Evolutionary conservation across 257 asterid genomes (phyloP).

Genomic region (Plectranthus barbatus): DNA sequence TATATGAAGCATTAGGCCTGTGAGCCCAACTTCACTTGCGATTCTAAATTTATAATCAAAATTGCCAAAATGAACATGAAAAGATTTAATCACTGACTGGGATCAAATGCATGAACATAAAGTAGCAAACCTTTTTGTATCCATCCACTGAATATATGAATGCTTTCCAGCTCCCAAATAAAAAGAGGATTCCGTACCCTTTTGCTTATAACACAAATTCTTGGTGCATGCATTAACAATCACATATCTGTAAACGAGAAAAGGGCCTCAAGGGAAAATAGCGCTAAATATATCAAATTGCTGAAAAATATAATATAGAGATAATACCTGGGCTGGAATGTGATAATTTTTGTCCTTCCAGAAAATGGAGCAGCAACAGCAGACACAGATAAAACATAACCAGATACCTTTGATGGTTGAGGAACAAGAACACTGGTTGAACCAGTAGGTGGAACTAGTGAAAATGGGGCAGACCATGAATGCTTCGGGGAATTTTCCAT

Average conservation of each 20-base stretch:
- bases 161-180: constrained; percentile 61
- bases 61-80: constrained; percentile 6
- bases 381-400: constrained; percentile 71
- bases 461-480: constrained; percentile 79
- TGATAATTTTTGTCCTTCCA: constrained; percentile 77
- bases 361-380: constrained; percentile 83
- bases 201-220: constrained; percentile 78
- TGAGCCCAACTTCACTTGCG: constrained; percentile 3
- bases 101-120: constrained; percentile 5
- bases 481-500: constrained; percentile 35
- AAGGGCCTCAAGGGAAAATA: background rate
- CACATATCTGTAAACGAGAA: constrained; percentile 55
- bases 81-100: background rate
- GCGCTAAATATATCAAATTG: constrained; percentile 9
- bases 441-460: constrained; percentile 91
- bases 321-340: constrained; percentile 85
- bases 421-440: constrained; percentile 71
- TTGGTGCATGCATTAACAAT: constrained; percentile 89
- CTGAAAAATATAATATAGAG: constrained; percentile 5
- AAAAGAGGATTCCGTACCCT: constrained; percentile 69
- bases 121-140: constrained; percentile 58
- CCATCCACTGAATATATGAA: constrained; percentile 80
- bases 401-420: constrained; percentile 58
- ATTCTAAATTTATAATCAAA: constrained; percentile 4
- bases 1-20: background rate